phyloP scores from a whole-genome alignment of 768 basidiomycete genomes.

The Strobilomyces echinocephalus region DNA sequence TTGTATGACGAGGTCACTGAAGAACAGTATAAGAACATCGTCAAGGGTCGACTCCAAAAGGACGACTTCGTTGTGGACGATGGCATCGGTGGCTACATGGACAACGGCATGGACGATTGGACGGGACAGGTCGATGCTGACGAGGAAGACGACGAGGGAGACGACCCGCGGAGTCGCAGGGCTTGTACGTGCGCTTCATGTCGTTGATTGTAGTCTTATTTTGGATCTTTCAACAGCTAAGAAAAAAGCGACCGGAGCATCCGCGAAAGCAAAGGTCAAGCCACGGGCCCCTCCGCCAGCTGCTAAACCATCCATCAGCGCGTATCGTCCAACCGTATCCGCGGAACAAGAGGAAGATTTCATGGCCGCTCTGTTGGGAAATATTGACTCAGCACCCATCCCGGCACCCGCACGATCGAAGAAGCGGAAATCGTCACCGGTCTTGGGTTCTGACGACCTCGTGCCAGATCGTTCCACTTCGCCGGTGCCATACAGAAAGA shows the following conservation, averaged over 20 bases:
- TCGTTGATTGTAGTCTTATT: neutral
- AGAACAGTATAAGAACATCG: conserved; percentile 82
- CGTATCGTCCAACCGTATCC: conserved; percentile 73
- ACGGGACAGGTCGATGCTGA: conserved; percentile 53
- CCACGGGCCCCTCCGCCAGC: conserved; percentile 46
- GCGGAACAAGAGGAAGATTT: conserved; percentile 85
- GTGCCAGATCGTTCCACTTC: conserved; percentile 34
- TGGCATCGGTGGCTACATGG: conserved; percentile 84
- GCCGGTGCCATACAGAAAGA: conserved; percentile 35
- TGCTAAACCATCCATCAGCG: conserved; percentile 60
- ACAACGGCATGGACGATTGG: conserved; percentile 98
- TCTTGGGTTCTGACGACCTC: conserved; percentile 34
- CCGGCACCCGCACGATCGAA: conserved; percentile 37
- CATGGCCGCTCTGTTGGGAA: conserved; percentile 75
- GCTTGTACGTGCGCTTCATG: conserved; percentile 32
- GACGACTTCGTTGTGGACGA: conserved; percentile 98
- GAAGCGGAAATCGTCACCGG: conserved; percentile 66
- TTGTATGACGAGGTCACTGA: conserved; percentile 91
- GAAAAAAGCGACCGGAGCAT: conserved; percentile 20
- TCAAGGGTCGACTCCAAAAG: conserved; percentile 70
- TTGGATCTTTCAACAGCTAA: conserved; percentile 22
- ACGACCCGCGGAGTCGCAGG: conserved; percentile 32
- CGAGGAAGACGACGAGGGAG: conserved; percentile 48
- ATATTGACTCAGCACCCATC: conserved; percentile 52
- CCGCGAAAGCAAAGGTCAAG: conserved; percentile 36